Evolutionary conservation across 441 rosid species (phyloP).

Genomic region (Viola pubescens): DNA sequence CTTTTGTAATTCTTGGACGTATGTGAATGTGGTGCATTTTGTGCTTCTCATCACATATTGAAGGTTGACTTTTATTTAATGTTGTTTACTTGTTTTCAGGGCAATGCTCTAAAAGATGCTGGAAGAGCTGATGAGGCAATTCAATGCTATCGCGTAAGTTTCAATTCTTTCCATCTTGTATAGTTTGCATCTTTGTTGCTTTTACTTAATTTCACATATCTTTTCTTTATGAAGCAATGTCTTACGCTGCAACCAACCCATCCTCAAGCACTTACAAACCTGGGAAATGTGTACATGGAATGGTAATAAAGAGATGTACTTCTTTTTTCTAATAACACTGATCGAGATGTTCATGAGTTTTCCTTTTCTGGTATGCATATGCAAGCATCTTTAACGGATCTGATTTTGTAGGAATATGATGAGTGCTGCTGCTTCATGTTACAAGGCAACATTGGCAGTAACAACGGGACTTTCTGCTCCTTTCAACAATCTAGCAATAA

Average conservation of each 20-base stretch:
- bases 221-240: constrained; percentile 62
- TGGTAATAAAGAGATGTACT: constrained; percentile 36
- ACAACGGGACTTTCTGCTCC: constrained; percentile 98
- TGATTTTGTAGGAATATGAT: constrained; percentile 63
- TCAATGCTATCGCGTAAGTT: constrained; percentile 78
- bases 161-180: not conserved
- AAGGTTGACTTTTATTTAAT: constrained; percentile 11
- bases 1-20: not conserved
- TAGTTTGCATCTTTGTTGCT: not conserved
- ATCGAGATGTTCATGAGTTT: no score
- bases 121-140: constrained; percentile 93
- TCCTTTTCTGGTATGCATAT: no score
- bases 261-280: constrained; percentile 96
- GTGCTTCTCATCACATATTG: not conserved
- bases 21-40: not conserved
- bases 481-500: constrained; percentile 90
- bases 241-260: constrained; percentile 85
- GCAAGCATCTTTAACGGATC: constrained; percentile 6
- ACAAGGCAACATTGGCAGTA: constrained; percentile 84
- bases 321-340: no score
- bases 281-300: constrained; percentile 97
- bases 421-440: constrained; percentile 74
- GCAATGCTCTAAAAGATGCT: constrained; percentile 90
- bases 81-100: constrained; percentile 37
- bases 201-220: constrained; percentile 5